These are phyloP conservation scores for Coemansia brasiliensis DNA, from an alignment of 192 early-diverging fungal genomes.

Conservation along the genomic window DNA sequence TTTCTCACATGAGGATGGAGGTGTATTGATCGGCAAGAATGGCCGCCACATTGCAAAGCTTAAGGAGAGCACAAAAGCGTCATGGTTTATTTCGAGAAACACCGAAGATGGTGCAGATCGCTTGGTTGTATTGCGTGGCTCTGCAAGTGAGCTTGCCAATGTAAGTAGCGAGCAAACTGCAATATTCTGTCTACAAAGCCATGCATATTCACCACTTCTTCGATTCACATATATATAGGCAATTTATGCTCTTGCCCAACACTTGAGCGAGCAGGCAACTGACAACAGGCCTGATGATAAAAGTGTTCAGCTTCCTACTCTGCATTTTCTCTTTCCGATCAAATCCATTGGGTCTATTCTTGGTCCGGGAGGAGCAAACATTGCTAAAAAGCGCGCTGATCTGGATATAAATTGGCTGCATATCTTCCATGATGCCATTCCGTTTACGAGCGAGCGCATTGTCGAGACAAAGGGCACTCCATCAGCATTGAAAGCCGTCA, in stretches of 20 bases:
- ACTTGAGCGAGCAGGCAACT: slow-evolving; percentile 23
- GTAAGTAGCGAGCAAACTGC: slow-evolving; percentile 38
- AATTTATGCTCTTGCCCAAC: slow-evolving; percentile 27
- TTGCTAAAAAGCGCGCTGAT: slow-evolving; percentile 16
- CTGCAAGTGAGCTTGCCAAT: slow-evolving; percentile 16
- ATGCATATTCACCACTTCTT: neutral
- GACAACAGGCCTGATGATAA: neutral
- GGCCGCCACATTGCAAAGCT: slow-evolving; percentile 51
- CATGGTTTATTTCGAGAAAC: slow-evolving; percentile 34
- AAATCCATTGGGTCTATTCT: slow-evolving; percentile 30
- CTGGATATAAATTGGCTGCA: slow-evolving; percentile 25
- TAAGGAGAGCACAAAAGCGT: slow-evolving; percentile 30
- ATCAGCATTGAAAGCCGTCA: slow-evolving; percentile 10
- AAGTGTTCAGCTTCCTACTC: slow-evolving; percentile 1
- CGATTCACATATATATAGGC: slow-evolving; percentile 20
- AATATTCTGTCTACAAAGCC: neutral
- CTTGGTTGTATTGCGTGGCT: slow-evolving; percentile 32
- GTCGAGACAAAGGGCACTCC: slow-evolving; percentile 30
- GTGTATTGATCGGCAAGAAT: slow-evolving; percentile 48
- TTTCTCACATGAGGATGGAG: slow-evolving; percentile 41
- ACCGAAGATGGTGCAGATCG: slow-evolving; percentile 29
- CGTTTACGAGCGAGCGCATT: slow-evolving; percentile 44
- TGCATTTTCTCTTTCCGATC: slow-evolving; percentile 43
- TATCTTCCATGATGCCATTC: slow-evolving; percentile 22
- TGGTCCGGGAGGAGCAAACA: slow-evolving; percentile 22